Evolutionary conservation across 495 filamentous ascomycete genomes (phyloP).

Genomic region (Penicillium paradoxum): DNA sequence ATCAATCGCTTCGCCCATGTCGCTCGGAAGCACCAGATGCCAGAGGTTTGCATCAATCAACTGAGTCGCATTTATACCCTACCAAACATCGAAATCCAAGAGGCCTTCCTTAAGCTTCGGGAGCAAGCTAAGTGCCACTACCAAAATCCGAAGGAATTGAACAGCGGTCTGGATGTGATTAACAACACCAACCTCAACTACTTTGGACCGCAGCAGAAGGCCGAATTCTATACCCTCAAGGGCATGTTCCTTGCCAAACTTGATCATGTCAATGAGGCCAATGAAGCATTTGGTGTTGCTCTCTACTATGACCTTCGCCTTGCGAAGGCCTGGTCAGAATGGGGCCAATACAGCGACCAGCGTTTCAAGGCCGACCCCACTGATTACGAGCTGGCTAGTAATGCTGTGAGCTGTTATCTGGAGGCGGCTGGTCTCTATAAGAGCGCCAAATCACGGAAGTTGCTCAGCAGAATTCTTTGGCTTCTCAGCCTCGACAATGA

Average conservation of each 20-base stretch:
- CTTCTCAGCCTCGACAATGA: slow-evolving; percentile 89
- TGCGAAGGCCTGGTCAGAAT: slow-evolving; percentile 98
- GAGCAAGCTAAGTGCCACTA: slow-evolving; percentile 99
- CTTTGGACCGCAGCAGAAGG: slow-evolving; percentile 92
- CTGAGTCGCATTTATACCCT: slow-evolving; percentile 96
- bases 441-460: slow-evolving; percentile 91
- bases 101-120: slow-evolving; percentile 93
- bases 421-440: slow-evolving; percentile 95
- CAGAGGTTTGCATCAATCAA: slow-evolving; percentile 94
- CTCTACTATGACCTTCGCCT: slow-evolving; percentile 92
- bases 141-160: slow-evolving; percentile 87
- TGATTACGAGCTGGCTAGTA: slow-evolving; percentile 74
- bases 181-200: slow-evolving; percentile 99
- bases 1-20: slow-evolving; percentile 99
- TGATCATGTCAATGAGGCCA: slow-evolving; percentile 79
- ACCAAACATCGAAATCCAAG: slow-evolving; percentile 98
- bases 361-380: slow-evolving; percentile 85
- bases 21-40: slow-evolving; percentile 91
- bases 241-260: slow-evolving; percentile 99
- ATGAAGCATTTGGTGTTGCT: slow-evolving; percentile 89
- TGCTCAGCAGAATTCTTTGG: slow-evolving; percentile 95
- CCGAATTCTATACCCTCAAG: slow-evolving; percentile 98
- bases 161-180: slow-evolving; percentile 91
- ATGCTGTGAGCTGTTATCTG: slow-evolving; percentile 91
- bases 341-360: slow-evolving; percentile 96